Base-by-base conservation (phyloP, 495 filamentous ascomycete genomes). In the Penicillium mononematosum region DNA sequence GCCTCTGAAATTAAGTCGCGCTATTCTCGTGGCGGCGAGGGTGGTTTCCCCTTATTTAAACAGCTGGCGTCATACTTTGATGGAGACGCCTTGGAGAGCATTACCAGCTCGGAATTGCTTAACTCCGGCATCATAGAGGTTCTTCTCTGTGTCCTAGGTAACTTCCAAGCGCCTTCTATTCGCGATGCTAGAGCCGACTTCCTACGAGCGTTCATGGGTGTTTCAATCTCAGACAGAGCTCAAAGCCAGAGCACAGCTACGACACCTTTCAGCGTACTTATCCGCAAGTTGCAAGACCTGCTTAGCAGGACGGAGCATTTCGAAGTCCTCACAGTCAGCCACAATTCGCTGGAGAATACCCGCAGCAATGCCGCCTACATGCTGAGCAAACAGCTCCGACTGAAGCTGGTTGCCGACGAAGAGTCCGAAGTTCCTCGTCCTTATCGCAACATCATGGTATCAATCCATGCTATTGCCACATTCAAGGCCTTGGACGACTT, bases 401-500 rank as follows among this genome's bases (percentile, higher is more conserved):
- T 99, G 16, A 92, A 90, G 66, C 77, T 99, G 10, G 83, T 92
- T 22, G 92, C 94, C 1, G 92, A 96, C 55, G 94, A 97, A 1
- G 88, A 90, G 38, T 90, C 90, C 0, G 88, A 95, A 27, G 91
- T 98, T 48, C 93, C 92, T 24, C 80, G 83, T 22, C 75, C 85
- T 14, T 98, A 93, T 63, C 84, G 88, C 32, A 96, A 92, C 58
- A 91, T 98, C 59, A 96, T 96, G 87, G 93, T 99, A 16, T 93
- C 91, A 5, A 98, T 99, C 58, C 95, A 99, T 72, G 95, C 95
- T 29, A 98, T 99, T 69, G 93, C 95, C 9, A 96, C 92, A 0
- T 97, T 99, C 74, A 98, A 98, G 68, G 88, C 94, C 2, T 75
- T 99, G 29, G 94, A 98, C 65, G 95, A 99, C 68, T 99, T 97